Conservation (phyloP, 805 yeast species). For the Ogataea sp. region DNA sequence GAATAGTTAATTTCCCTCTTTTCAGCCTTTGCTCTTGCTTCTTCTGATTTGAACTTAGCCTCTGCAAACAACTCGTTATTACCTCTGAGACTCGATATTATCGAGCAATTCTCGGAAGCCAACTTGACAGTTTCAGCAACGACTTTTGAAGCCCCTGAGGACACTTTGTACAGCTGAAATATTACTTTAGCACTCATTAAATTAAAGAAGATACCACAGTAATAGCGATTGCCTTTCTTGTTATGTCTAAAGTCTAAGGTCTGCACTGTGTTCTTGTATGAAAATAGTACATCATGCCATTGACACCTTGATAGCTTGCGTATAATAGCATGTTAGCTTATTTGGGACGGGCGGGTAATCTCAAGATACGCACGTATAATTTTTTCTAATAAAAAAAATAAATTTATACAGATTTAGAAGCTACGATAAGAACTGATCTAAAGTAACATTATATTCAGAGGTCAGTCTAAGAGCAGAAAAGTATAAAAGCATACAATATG, state of each 20-base stretch:
- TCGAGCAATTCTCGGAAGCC: conserved; percentile 11
- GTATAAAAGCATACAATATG: conserved; percentile 13
- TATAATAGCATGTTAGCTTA: too few relatives aligned
- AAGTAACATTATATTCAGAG: too few relatives aligned
- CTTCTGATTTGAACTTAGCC: conserved; percentile 16
- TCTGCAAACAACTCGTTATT: conserved; percentile 19
- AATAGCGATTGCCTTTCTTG: too few relatives aligned
- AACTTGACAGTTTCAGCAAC: conserved; percentile 12
- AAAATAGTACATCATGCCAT: too few relatives aligned
- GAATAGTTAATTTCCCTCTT: conserved; percentile 8
- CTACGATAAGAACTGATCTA: too few relatives aligned
- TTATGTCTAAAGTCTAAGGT: too few relatives aligned
- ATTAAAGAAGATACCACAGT: too few relatives aligned
- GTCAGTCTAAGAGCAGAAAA: too few relatives aligned
- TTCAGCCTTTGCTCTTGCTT: conserved; percentile 11
- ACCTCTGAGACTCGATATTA: conserved; percentile 14
- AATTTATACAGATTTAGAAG: neutral
- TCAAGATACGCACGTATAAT: neutral
- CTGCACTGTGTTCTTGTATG: too few relatives aligned
- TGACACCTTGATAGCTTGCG: too few relatives aligned
- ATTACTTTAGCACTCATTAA: conserved; percentile 17
- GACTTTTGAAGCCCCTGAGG: conserved; percentile 21
- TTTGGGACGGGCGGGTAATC: conserved; percentile 1
- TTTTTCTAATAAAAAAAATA: neutral
- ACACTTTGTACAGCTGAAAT: conserved; percentile 17